Percentiles rank a stretch among this genome's conserved stretches.
Evolutionary conservation across 2,329 filamentous ascomycete genomes (phyloP).

Genomic region (Cylindrodendrum hubeiense): DNA sequence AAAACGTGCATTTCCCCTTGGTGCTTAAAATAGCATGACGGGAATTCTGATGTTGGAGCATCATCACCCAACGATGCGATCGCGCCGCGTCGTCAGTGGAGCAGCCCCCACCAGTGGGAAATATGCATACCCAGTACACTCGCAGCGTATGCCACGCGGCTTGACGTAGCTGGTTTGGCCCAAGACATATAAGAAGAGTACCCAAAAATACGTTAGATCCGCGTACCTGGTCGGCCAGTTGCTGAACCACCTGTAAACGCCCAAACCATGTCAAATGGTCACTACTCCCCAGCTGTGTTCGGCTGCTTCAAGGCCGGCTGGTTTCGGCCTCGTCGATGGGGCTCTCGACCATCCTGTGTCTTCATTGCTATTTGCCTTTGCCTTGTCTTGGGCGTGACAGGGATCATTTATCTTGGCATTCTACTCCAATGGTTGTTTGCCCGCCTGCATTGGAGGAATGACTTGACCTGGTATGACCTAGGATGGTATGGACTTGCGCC

Average conservation of each 20-base stretch:
- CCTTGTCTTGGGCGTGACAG: neutral
- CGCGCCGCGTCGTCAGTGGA: neutral
- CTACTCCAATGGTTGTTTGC: neutral
- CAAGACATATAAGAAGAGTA: neutral
- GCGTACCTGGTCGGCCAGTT: neutral
- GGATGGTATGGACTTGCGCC: conserved; percentile 4
- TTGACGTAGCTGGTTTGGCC: neutral
- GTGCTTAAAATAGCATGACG: too few relatives aligned
- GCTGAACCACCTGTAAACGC: neutral
- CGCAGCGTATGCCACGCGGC: neutral
- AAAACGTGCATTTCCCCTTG: too few relatives aligned
- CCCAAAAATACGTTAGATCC: neutral
- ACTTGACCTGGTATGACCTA: conserved; percentile 9
- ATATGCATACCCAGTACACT: neutral
- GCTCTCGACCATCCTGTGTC: neutral
- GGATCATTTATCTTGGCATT: neutral
- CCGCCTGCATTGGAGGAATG: neutral
- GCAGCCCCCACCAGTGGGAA: neutral
- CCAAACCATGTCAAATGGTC: neutral
- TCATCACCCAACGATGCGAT: neutral
- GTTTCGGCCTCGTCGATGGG: neutral
- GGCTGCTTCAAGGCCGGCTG: neutral
- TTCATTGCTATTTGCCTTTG: neutral
- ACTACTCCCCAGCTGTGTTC: neutral
- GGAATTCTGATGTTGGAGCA: neutral